Percentiles rank a stretch among this genome's conserved stretches.
Evolutionary conservation across 306 rosid genomes (phyloP).

Genomic region (Adenanthera pavonina): DNA sequence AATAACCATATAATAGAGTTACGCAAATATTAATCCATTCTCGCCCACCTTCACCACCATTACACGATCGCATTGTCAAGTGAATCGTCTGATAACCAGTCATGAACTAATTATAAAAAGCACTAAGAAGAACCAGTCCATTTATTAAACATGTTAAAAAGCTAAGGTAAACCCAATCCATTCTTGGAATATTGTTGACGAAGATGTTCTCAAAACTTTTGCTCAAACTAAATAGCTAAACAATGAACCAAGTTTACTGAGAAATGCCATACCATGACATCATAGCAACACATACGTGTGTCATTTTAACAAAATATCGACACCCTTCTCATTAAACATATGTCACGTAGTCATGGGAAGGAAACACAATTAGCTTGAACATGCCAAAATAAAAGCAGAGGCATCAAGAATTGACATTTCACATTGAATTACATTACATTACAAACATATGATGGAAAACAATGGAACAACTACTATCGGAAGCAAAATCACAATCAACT

Average conservation of each 20-base stretch:
- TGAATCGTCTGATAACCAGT: too few relatives aligned
- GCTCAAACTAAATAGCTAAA: background rate
- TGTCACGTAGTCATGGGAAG: background rate
- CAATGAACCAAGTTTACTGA: background rate
- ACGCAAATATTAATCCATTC: background rate
- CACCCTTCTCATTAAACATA: background rate
- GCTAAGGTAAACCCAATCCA: too few relatives aligned
- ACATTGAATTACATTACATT: constrained; percentile 45
- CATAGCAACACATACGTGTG: background rate
- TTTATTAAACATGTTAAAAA: too few relatives aligned
- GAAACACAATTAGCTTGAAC: background rate
- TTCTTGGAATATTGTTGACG: background rate
- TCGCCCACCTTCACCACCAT: too few relatives aligned
- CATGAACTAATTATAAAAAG: too few relatives aligned
- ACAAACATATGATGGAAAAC: constrained; percentile 38
- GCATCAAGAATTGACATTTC: constrained; percentile 58
- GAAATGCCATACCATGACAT: background rate
- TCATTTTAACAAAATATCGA: background rate
- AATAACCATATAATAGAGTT: background rate
- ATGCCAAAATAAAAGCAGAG: constrained; percentile 24
- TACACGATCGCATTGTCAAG: too few relatives aligned
- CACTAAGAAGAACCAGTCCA: too few relatives aligned
- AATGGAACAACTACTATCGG: constrained; percentile 30
- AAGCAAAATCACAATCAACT: constrained; percentile 32
- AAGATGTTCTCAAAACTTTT: background rate